Conservation (phyloP, 371 early-diverging fungal species). For the Haplosporangium sp. region DNA sequence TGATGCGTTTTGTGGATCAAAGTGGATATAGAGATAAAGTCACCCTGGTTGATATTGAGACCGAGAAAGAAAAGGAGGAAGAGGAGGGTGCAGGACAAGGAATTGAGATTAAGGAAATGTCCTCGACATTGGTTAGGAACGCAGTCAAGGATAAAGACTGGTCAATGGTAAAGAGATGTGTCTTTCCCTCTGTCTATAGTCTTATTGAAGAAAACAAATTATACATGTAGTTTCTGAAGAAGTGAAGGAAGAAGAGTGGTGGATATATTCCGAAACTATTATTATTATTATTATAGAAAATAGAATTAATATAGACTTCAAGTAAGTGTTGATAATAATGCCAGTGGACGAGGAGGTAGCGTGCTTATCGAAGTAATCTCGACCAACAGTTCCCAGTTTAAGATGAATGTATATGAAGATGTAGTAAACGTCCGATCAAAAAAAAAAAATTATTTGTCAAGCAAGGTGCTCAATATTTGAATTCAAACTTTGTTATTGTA, state of each 20-base stretch:
- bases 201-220: conserved; percentile 37
- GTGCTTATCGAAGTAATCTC: too few relatives aligned
- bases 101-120: conserved; percentile 36
- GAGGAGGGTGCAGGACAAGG: conserved; percentile 2
- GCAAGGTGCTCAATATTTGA: too few relatives aligned
- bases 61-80: not conserved
- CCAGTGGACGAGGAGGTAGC: too few relatives aligned
- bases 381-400: too few relatives aligned
- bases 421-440: too few relatives aligned
- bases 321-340: too few relatives aligned
- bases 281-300: not conserved
- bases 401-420: too few relatives aligned
- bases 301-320: not conserved
- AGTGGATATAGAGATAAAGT: conserved; percentile 47
- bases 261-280: too few relatives aligned
- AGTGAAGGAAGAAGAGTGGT: not conserved
- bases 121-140: conserved; percentile 47
- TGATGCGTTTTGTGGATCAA: conserved; percentile 44
- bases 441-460: too few relatives aligned
- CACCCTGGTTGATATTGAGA: conserved; percentile 45
- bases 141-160: conserved; percentile 44
- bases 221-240: conserved; percentile 11
- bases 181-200: conserved; percentile 29
- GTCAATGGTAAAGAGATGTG: conserved; percentile 31
- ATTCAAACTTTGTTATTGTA: too few relatives aligned